Evolutionary conservation across 192 early-diverging fungal genomes (phyloP), one percentile per base, ranked within the genome.

Genomic region (Coemansia sp.): DNA sequence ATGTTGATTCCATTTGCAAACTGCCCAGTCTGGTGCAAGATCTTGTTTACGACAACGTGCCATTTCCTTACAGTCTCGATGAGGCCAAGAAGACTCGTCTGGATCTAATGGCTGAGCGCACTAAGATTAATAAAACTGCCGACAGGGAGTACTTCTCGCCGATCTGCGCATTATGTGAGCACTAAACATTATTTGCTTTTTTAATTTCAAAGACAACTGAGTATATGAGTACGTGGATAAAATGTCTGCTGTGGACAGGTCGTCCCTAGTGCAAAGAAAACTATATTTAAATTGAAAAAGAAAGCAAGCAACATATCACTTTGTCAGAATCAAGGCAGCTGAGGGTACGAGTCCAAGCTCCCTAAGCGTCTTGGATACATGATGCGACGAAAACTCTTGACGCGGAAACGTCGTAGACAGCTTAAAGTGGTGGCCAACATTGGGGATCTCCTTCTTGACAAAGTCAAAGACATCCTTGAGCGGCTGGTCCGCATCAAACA

Each of bases 261-360:
- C n/a, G n/a, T n/a, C n/a, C n/a, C n/a, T n/a, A n/a, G n/a, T n/a
- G n/a, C n/a, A n/a, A n/a, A n/a, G n/a, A n/a, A n/a, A n/a, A n/a
- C n/a, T n/a, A n/a, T n/a, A n/a, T n/a, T n/a, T n/a, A n/a, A n/a
- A n/a, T n/a, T n/a, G n/a, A n/a, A n/a, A 43, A 43, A 43, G 15
- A 64, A 37, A 44, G 64, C 21, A 54, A 54, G n/a, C n/a, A n/a
- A 38, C n/a, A 37, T 16, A 15, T 39, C 58, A 79, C 58, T 75
- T 66, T n/a, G 70, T 72, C 48, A 85, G 65, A 12, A 86, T 82
- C 41, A 92, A 72, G 0, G 87, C 88, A 0, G 90, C 88, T 52
- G 80, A 85, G 9, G 91, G 91, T 13, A 79, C 86, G 21, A 92
- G 79, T 13, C 82, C 84, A 3, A 93, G 78, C 52, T 92, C 88